Percentiles rank a stretch among this genome's conserved stretches.
phyloP scores from a whole-genome alignment of 208 protist species.

The Leptomonas pyrrhocoris region DNA sequence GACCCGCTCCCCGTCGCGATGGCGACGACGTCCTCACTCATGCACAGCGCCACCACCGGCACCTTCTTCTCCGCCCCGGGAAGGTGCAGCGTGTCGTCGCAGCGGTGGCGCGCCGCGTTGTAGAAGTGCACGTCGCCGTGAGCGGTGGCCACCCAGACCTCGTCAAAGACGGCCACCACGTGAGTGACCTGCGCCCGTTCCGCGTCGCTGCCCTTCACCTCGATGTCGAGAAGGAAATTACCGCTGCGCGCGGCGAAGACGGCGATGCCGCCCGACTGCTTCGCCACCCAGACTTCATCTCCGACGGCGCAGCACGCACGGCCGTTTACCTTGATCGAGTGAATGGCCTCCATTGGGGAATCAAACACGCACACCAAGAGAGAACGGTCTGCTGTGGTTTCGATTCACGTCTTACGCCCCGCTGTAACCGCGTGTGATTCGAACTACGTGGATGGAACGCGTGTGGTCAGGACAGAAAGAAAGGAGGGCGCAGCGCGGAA shows the following conservation, averaged over 20 bases:
- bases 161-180: constrained; percentile 52
- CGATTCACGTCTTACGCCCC: no score
- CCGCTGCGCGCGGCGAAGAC: constrained; percentile 43
- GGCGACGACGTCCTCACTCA: constrained; percentile 59
- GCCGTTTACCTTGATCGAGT: constrained; percentile 32
- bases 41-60: constrained; percentile 47
- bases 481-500: no score
- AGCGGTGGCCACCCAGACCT: constrained; percentile 65
- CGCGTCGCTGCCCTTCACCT: constrained; percentile 20
- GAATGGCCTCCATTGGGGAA: constrained; percentile 24
- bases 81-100: constrained; percentile 22
- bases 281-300: constrained; percentile 74
- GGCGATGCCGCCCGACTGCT: constrained; percentile 57
- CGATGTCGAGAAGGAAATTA: constrained; percentile 30
- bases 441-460: no score
- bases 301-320: constrained; percentile 58
- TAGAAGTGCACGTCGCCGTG: constrained; percentile 59
- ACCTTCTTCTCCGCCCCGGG: constrained; percentile 51
- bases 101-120: constrained; percentile 22
- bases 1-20: constrained; percentile 53
- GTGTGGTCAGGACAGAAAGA: no score
- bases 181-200: constrained; percentile 30
- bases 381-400: no score
- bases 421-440: no score
- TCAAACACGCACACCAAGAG: not conserved